A percentile compares a stretch with the other conserved stretches of the same genome.
phyloP scores from a whole-genome alignment of 352 stramenopile genomes.

The Pythium utonaiense region DNA sequence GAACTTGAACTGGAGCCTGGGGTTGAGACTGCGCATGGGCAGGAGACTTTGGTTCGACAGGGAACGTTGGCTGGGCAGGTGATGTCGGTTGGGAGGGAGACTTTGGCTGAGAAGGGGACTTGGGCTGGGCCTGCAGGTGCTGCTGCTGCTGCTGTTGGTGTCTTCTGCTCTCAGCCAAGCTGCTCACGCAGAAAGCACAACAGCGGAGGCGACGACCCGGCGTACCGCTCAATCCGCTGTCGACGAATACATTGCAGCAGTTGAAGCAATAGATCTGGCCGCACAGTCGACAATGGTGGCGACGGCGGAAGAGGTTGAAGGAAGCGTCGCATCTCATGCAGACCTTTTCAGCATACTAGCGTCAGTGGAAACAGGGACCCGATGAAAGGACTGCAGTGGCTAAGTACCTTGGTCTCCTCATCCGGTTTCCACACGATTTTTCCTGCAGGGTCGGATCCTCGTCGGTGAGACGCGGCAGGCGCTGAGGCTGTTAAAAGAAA shows the following conservation, averaged over 20 bases:
- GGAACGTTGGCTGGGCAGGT: no score
- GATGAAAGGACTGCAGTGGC: not conserved
- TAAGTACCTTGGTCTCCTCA: not conserved
- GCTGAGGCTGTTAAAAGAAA: not conserved
- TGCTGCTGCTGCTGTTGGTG: not conserved
- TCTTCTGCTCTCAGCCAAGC: constrained; percentile 32
- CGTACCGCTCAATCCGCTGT: constrained; percentile 56
- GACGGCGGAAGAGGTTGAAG: constrained; percentile 80
- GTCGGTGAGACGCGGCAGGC: not conserved
- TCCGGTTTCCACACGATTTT: not conserved
- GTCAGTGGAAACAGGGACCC: no score
- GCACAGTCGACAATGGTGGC: constrained; percentile 85
- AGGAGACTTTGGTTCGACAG: not conserved
- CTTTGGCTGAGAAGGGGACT: no score
- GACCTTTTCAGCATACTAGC: not conserved
- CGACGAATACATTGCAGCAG: constrained; percentile 76
- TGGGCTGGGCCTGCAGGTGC: not conserved
- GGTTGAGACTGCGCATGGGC: no score
- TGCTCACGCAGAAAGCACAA: constrained; percentile 71
- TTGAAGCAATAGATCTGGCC: constrained; percentile 85
- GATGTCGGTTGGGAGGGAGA: no score
- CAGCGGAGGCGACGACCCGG: constrained; percentile 51
- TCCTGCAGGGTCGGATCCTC: not conserved
- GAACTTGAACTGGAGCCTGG: no score
- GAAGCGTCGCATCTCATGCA: constrained; percentile 40